Base-by-base conservation (phyloP, 306 rosid species). In the Pueraria montana region DNA sequence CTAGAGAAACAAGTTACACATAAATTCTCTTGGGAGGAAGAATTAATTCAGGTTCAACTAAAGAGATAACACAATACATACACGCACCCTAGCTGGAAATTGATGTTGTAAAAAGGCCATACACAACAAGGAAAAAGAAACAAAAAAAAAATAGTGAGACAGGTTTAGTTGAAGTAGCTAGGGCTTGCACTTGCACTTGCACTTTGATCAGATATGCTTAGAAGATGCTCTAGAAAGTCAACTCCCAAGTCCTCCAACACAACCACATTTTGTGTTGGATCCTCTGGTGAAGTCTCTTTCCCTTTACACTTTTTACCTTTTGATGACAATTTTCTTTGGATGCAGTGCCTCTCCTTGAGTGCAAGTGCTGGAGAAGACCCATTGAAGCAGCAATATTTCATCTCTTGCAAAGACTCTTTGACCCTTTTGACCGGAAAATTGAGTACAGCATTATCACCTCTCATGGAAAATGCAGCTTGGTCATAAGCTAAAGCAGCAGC, bases 211-310 rank as follows among this genome's bases (percentile, higher is more conserved):
- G 84, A 77, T 1, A 77, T 64, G 21, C 64, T 70, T 74, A 90
- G 64, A 61, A 92, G 94, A 11, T 92, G 83, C 49, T 92, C 97
- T 16, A 92, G 78, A 82, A 86, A 92, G 46, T 92, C 97, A 48
- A 63, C 86, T 30, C 97, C 97, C 73, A 92, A 80, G 13, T 92
- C 94, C 72, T 88, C 86, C 0, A 88, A 27, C 26, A 85, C 91
- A 40, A 90, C 67, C 18, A 86, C 62, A 68, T 9, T 26, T 38
- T 9, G 12, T 61, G 45, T 11, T 49, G 55, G 2, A 32, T 3
- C 26, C 14, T 63, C 38, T 13, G 74, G 18, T 32, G n/a, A n/a
- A n/a, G 81, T 59, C 61, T 50, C 26, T 52, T 59, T 79, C 71
- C 62, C 79, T 74, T 83, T 77, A 8, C n/a, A n/a, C 14, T 78